Conservation (phyloP, 345 rosid species). For the Gossypium longicalyx region DNA sequence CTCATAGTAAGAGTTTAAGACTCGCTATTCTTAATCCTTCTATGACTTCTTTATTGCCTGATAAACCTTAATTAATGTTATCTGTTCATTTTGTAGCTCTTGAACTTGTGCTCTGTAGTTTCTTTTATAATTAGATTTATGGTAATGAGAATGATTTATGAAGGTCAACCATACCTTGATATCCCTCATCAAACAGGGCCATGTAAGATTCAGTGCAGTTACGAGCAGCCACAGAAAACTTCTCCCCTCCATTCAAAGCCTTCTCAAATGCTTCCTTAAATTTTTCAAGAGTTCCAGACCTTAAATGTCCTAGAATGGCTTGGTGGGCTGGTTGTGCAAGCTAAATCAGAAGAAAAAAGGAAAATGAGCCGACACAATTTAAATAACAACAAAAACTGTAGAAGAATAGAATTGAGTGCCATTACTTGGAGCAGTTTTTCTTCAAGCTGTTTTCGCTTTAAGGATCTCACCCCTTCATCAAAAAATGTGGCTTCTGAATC, state of each 20-base stretch:
- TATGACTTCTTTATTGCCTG: neutral
- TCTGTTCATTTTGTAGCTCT: neutral
- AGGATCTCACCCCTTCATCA: constrained; percentile 83
- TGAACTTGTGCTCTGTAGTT: neutral
- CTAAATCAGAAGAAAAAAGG: constrained; percentile 35
- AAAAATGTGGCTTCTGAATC: constrained; percentile 78
- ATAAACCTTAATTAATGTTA: neutral
- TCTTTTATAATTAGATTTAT: neutral
- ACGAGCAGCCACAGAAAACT: constrained; percentile 57
- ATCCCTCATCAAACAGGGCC: constrained; percentile 60
- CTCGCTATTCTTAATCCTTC: neutral
- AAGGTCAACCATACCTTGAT: constrained; percentile 48
- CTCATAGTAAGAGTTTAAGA: neutral
- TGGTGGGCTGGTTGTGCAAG: constrained; percentile 87
- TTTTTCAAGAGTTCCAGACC: constrained; percentile 57
- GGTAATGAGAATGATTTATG: neutral
- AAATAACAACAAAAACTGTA: neutral
- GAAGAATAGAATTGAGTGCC: constrained; percentile 4
- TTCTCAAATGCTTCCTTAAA: constrained; percentile 80
- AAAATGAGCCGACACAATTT: constrained; percentile 17
- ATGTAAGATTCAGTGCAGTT: constrained; percentile 44
- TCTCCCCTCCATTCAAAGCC: constrained; percentile 76
- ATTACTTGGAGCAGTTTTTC: constrained; percentile 89
- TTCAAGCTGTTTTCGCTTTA: constrained; percentile 78
- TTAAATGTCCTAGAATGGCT: constrained; percentile 68